Evolutionary conservation across 768 basidiomycete genomes (phyloP).

Genomic region (Tulasnella sp.): DNA sequence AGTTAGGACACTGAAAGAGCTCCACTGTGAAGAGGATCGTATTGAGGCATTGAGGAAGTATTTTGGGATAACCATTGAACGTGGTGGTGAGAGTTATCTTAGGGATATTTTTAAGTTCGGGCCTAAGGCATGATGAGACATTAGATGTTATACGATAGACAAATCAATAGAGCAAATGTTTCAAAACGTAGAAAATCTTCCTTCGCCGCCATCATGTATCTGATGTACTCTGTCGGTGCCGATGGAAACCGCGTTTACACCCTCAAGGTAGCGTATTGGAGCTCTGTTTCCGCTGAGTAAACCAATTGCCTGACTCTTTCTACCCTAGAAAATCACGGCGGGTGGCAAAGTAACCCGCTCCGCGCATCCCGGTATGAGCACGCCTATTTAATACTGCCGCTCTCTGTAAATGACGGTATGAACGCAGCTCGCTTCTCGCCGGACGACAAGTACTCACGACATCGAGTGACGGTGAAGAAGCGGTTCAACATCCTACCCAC

Average conservation of each 20-base stretch:
- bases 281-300: too few species aligned
- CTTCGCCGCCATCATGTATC: slow-evolving; percentile 81
- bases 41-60: slow-evolving; percentile 3
- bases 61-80: neutral
- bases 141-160: too few species aligned
- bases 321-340: slow-evolving; percentile 67
- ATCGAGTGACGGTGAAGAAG: slow-evolving; percentile 95
- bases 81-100: too few species aligned
- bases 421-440: slow-evolving; percentile 87
- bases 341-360: slow-evolving; percentile 82
- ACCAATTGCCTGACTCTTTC: too few species aligned
- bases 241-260: slow-evolving; percentile 80
- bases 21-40: slow-evolving; percentile 7
- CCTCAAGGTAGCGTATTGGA: slow-evolving; percentile 55
- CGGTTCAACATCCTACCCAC: slow-evolving; percentile 82
- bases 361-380: slow-evolving; percentile 80
- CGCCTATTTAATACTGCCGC: neutral
- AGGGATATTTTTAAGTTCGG: too few species aligned
- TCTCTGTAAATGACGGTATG: neutral
- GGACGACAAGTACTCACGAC: slow-evolving; percentile 97
- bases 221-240: slow-evolving; percentile 86
- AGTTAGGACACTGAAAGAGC: neutral
- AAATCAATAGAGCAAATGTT: too few species aligned
- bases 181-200: too few species aligned
- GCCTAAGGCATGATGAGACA: too few species aligned